A percentile compares a stretch with the other conserved stretches of the same genome.
Conservation (phyloP, 148 eudicot species). For the Agrostemma githago region DNA sequence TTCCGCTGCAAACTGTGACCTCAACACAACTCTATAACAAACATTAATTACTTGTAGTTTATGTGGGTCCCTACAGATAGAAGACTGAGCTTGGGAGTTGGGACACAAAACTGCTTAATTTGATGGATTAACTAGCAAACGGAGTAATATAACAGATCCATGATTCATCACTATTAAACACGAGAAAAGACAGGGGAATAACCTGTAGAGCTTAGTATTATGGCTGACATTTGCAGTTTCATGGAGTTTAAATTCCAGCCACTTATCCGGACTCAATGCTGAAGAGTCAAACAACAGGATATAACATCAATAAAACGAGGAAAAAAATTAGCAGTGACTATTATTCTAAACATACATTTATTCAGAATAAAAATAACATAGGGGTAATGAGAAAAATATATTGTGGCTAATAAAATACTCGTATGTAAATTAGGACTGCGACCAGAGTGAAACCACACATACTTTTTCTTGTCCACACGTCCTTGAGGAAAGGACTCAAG, state of each 20-base stretch:
- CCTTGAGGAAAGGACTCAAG: neutral
- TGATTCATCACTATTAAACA: neutral
- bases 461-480: neutral
- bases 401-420: neutral
- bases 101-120: neutral
- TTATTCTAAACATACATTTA: neutral
- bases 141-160: neutral
- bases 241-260: constrained; percentile 84
- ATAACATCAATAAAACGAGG: neutral
- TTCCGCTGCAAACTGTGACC: neutral
- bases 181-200: constrained; percentile 16
- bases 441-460: neutral
- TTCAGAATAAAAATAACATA: neutral
- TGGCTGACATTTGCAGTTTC: constrained; percentile 90
- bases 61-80: neutral
- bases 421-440: neutral
- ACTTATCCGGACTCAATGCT: constrained; percentile 86
- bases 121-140: neutral
- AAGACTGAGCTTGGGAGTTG: neutral
- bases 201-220: constrained; percentile 92
- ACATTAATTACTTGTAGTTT: neutral
- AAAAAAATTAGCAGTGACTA: neutral
- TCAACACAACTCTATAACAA: neutral
- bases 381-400: neutral
- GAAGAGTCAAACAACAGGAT: constrained; percentile 14